These are phyloP conservation scores for Clitocybe nebularis DNA, from an alignment of 1,284 basidiomycete species.

Conservation along the genomic window DNA sequence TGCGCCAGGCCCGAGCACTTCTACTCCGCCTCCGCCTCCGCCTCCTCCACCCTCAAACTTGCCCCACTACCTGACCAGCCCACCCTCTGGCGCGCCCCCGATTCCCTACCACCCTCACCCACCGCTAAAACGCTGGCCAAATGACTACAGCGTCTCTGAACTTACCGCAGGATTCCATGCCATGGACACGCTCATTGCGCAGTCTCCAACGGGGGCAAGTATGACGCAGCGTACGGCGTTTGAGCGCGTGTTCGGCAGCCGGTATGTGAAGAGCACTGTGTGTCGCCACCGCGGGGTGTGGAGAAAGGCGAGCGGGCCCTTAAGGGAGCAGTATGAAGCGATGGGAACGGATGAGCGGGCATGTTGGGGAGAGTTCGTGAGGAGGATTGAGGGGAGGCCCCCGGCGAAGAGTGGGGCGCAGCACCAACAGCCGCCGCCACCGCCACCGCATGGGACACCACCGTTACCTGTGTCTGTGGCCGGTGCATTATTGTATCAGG, in stretches of 20 bases:
- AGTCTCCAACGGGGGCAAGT: slow-evolving; percentile 27
- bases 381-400: slow-evolving; percentile 44
- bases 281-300: slow-evolving; percentile 64
- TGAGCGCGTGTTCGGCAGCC: slow-evolving; percentile 59
- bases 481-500: background rate
- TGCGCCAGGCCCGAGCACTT: slow-evolving; percentile 5
- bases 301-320: slow-evolving; percentile 44
- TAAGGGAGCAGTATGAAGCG: slow-evolving; percentile 47
- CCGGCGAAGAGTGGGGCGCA: slow-evolving; percentile 14
- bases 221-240: slow-evolving; percentile 60
- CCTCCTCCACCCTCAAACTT: slow-evolving; percentile 5
- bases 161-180: slow-evolving; percentile 50
- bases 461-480: background rate
- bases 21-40: slow-evolving; percentile 17
- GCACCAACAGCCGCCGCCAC: background rate
- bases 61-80: slow-evolving; percentile 19
- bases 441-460: background rate
- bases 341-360: slow-evolving; percentile 55
- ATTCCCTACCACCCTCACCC: slow-evolving; percentile 51
- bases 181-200: slow-evolving; percentile 49
- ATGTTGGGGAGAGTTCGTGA: slow-evolving; percentile 64
- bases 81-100: slow-evolving; percentile 23
- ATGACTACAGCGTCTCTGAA: slow-evolving; percentile 65
- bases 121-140: slow-evolving; percentile 65
- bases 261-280: slow-evolving; percentile 68